A percentile compares a stretch with the other conserved stretches of the same genome.
phyloP scores from a whole-genome alignment of 129 eudicot genomes.

The Tanacetum coccineum region DNA sequence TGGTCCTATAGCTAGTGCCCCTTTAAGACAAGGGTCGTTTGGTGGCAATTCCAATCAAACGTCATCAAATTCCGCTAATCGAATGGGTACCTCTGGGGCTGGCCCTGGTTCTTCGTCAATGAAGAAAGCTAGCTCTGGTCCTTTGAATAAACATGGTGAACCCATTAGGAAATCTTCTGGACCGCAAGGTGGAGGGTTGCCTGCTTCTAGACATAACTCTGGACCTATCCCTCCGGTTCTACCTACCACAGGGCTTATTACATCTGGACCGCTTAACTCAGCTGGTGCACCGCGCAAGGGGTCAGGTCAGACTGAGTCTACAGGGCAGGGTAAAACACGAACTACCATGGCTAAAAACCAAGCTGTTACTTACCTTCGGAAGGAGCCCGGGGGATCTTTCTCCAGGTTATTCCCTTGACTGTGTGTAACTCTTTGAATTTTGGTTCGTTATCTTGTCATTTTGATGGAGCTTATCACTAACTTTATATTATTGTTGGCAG shows the following conservation, averaged over 20 bases:
- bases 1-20: slow-evolving; percentile 64
- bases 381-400: slow-evolving; percentile 43
- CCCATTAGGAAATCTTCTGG: slow-evolving; percentile 83
- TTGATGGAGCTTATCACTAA: slow-evolving; percentile 31
- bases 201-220: slow-evolving; percentile 71
- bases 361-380: slow-evolving; percentile 68
- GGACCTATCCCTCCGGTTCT: slow-evolving; percentile 78
- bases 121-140: slow-evolving; percentile 82
- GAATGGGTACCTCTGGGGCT: slow-evolving; percentile 39
- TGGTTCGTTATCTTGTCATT: slow-evolving; percentile 31
- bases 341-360: slow-evolving; percentile 55
- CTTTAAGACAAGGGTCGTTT: slow-evolving; percentile 73
- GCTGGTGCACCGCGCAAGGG: slow-evolving; percentile 81
- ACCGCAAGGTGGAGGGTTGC: slow-evolving; percentile 68
- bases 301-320: slow-evolving; percentile 60
- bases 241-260: slow-evolving; percentile 76
- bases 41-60: slow-evolving; percentile 64
- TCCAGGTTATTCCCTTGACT: slow-evolving; percentile 38
- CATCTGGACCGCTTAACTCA: slow-evolving; percentile 79
- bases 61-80: slow-evolving; percentile 38
- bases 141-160: slow-evolving; percentile 85
- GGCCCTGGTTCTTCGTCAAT: slow-evolving; percentile 63
- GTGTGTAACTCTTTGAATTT: slow-evolving; percentile 9
- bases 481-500: slow-evolving; percentile 32
- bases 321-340: slow-evolving; percentile 45